Percentiles rank a stretch among this genome's conserved stretches.
These are phyloP conservation scores for Coemansia sp. DNA, from an alignment of 192 early-diverging fungal species.

Conservation along the genomic window DNA sequence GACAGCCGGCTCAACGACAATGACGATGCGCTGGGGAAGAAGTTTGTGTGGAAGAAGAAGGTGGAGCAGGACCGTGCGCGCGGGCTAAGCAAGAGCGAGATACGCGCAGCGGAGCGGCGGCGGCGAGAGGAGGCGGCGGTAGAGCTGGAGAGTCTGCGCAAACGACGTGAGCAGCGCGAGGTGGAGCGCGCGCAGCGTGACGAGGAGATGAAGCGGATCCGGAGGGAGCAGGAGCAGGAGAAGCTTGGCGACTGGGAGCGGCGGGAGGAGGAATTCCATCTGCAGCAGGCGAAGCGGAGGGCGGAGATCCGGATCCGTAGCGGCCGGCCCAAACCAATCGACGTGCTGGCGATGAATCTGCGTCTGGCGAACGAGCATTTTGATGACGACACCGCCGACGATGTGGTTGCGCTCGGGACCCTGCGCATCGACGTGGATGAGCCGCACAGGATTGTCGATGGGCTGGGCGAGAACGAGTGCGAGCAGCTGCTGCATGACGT, in stretches of 20 bases:
- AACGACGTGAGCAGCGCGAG: conserved; percentile 80
- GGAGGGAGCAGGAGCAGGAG: conserved; percentile 82
- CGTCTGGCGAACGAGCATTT: conserved; percentile 71
- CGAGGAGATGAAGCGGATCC: conserved; percentile 71
- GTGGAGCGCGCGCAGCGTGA: conserved; percentile 77
- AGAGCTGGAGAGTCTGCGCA: conserved; percentile 82
- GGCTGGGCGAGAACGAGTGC: conserved; percentile 65
- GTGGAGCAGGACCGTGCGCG: conserved; percentile 76
- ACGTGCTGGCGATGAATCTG: conserved; percentile 89
- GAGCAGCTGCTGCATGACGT: conserved; percentile 86
- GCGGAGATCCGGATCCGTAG: conserved; percentile 92
- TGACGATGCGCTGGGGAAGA: conserved; percentile 74
- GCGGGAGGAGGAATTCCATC: conserved; percentile 91
- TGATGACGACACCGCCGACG: conserved; percentile 69
- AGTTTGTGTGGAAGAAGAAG: conserved; percentile 96
- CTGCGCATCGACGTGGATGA: conserved; percentile 77
- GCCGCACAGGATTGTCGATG: conserved; percentile 76
- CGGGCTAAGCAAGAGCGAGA: conserved; percentile 61
- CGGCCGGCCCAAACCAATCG: conserved; percentile 86
- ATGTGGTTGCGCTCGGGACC: conserved; percentile 64
- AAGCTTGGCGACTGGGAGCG: conserved; percentile 96
- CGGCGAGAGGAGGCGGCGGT: conserved; percentile 64
- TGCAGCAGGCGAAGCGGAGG: conserved; percentile 84
- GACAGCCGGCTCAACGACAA: conserved; percentile 73
- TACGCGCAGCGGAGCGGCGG: conserved; percentile 56